Percentiles rank a stretch among this genome's conserved stretches.
These are phyloP conservation scores for Zostera marina DNA, from an alignment of 116 monocot species.

Conservation along the genomic window DNA sequence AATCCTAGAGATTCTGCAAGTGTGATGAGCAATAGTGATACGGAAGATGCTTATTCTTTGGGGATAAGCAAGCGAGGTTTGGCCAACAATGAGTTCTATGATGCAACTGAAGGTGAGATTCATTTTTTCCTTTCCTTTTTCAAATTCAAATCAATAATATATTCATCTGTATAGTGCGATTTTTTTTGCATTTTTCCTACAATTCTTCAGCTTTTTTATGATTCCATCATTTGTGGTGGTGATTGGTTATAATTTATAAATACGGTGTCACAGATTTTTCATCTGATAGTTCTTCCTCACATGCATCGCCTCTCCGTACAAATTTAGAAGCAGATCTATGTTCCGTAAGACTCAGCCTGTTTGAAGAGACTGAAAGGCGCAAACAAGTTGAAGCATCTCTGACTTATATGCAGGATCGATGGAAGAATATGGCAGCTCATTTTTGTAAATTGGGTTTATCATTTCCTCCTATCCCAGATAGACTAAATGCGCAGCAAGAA, in stretches of 20 bases:
- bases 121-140: neutral
- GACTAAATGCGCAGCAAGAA: slow-evolving; percentile 14
- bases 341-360: slow-evolving; percentile 24
- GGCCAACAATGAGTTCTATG: slow-evolving; percentile 27
- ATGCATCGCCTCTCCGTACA: slow-evolving; percentile 13
- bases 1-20: slow-evolving; percentile 20
- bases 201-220: neutral
- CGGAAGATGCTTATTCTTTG: slow-evolving; percentile 8
- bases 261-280: slow-evolving; percentile 33
- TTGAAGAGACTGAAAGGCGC: slow-evolving; percentile 45
- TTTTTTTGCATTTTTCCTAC: neutral
- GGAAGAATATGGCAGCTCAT: slow-evolving; percentile 19
- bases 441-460: slow-evolving; percentile 24
- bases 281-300: slow-evolving; percentile 32
- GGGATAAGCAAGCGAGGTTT: slow-evolving; percentile 1
- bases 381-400: slow-evolving; percentile 32
- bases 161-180: neutral
- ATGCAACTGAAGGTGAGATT: slow-evolving; percentile 46
- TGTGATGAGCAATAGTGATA: slow-evolving; percentile 19
- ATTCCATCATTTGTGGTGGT: too few species aligned
- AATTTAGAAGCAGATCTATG: slow-evolving; percentile 30
- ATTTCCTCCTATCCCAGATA: slow-evolving; percentile 11
- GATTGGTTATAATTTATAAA: too few species aligned
- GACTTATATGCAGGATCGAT: slow-evolving; percentile 22
- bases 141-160: too few species aligned